Percentiles rank a stretch among this genome's conserved stretches.
These are phyloP conservation scores for Teunomyces kruisii DNA, from an alignment of 805 yeast species.

Conservation along the genomic window DNA sequence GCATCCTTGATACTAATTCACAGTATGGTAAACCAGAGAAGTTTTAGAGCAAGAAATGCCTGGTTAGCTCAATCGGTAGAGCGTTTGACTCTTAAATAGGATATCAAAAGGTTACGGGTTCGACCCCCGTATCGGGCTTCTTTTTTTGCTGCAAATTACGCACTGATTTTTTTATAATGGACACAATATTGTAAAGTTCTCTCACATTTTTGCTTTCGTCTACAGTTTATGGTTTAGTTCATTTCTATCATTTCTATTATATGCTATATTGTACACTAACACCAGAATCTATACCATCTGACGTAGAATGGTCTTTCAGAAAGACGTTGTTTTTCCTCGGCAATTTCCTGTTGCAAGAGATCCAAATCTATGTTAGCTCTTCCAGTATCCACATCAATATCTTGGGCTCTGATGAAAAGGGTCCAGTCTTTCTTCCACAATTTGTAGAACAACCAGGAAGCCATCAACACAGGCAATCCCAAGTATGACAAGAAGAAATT, in stretches of 20 bases:
- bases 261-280: constrained; percentile 14
- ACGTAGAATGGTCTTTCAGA: constrained; percentile 24
- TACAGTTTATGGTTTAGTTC: neutral
- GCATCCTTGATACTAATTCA: too few relatives aligned
- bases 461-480: constrained; percentile 32
- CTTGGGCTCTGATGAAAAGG: constrained; percentile 25
- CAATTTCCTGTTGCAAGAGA: constrained; percentile 33
- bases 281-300: constrained; percentile 31
- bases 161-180: too few relatives aligned
- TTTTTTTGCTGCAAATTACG: constrained; percentile 1
- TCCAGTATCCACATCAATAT: constrained; percentile 37
- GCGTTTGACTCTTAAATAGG: constrained; percentile 13
- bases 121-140: constrained; percentile 20
- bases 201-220: neutral
- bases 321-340: constrained; percentile 30
- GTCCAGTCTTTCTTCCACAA: constrained; percentile 27
- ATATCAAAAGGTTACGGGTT: constrained; percentile 19
- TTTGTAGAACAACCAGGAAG: constrained; percentile 31
- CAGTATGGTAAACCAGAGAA: too few relatives aligned
- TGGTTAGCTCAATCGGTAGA: constrained; percentile 15
- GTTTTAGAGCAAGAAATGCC: constrained; percentile 5
- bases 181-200: too few relatives aligned
- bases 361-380: constrained; percentile 34
- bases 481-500: constrained; percentile 32
- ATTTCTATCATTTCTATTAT: neutral